A percentile compares a stretch with the other conserved stretches of the same genome.
Conservation (phyloP, 495 filamentous ascomycete genomes). For the Copromyces sp. region DNA sequence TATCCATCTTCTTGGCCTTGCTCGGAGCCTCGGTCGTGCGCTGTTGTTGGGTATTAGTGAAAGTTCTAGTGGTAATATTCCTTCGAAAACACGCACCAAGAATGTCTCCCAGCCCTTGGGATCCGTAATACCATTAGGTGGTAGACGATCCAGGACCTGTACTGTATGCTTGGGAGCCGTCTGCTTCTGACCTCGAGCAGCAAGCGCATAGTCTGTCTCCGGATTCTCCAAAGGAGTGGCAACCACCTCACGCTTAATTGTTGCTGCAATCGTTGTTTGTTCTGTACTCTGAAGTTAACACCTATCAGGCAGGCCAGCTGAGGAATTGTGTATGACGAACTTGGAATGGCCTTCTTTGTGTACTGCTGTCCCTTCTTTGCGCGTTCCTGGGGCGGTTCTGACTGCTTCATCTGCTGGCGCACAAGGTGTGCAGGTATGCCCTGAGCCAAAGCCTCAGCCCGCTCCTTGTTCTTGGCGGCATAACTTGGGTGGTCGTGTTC, state of each 20-base stretch:
- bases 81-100: slow-evolving; percentile 39
- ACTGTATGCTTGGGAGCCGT: slow-evolving; percentile 51
- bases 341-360: slow-evolving; percentile 70
- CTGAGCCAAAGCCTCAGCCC: slow-evolving; percentile 35
- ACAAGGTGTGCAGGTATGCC: slow-evolving; percentile 42
- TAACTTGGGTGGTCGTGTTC: slow-evolving; percentile 84
- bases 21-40: slow-evolving; percentile 30
- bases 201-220: slow-evolving; percentile 56
- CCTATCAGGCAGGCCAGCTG: neutral
- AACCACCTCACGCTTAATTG: slow-evolving; percentile 64
- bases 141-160: slow-evolving; percentile 30
- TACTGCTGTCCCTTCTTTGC: slow-evolving; percentile 58
- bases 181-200: slow-evolving; percentile 48
- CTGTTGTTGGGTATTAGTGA: neutral
- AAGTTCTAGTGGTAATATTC: neutral
- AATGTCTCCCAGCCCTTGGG: slow-evolving; percentile 42
- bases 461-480: slow-evolving; percentile 46
- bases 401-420: slow-evolving; percentile 27
- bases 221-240: slow-evolving; percentile 66
- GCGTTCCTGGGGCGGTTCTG: slow-evolving; percentile 32
- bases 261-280: slow-evolving; percentile 67
- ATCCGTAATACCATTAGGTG: slow-evolving; percentile 31
- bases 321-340: slow-evolving; percentile 37
- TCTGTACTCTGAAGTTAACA: slow-evolving; percentile 38
- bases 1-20: slow-evolving; percentile 50